Percentiles rank a stretch among this genome's conserved stretches.
These are phyloP conservation scores for Phialophora expanda DNA, from an alignment of 2,329 filamentous ascomycete species.

Conservation along the genomic window DNA sequence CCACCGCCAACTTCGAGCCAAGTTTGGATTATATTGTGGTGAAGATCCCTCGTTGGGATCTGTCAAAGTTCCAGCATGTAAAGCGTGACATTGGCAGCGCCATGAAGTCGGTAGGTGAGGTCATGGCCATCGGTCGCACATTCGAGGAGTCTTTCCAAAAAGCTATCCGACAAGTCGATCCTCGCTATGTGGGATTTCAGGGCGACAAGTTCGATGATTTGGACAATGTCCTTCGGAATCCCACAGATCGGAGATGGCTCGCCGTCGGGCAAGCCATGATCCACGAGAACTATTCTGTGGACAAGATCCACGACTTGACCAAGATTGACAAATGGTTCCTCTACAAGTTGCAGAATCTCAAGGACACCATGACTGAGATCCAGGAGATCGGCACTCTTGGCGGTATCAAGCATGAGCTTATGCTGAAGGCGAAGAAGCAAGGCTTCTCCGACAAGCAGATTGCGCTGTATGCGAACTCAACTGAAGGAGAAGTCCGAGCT, in stretches of 20 bases:
- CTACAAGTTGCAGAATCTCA: slow-evolving; percentile 97
- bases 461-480: slow-evolving; percentile 78
- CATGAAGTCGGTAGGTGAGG: slow-evolving; percentile 99
- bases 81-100: slow-evolving; percentile 96
- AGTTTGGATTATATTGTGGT: slow-evolving; percentile 97
- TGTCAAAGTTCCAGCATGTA: slow-evolving; percentile 98
- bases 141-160: slow-evolving; percentile 99
- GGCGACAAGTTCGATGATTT: slow-evolving; percentile 93
- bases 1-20: slow-evolving; percentile 97
- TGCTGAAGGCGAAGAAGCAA: slow-evolving; percentile 93
- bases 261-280: slow-evolving; percentile 98
- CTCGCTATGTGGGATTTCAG: slow-evolving; percentile 89
- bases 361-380: slow-evolving; percentile 84
- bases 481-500: slow-evolving; percentile 87
- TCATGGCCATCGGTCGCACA: slow-evolving; percentile 98
- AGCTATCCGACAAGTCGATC: slow-evolving; percentile 95
- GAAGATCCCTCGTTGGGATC: slow-evolving; percentile 98
- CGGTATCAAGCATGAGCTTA: slow-evolving; percentile 83
- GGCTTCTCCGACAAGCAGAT: slow-evolving; percentile 98
- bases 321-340: slow-evolving; percentile 99
- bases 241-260: slow-evolving; percentile 94
- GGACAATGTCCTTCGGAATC: slow-evolving; percentile 86
- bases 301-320: slow-evolving; percentile 87
- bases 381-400: slow-evolving; percentile 81
- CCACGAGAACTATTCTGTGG: slow-evolving; percentile 92